Evolutionary conservation across 75 land plant genomes (phyloP), one percentile per base, ranked within the genome.

Genomic region (Sequoiadendron giganteum): DNA sequence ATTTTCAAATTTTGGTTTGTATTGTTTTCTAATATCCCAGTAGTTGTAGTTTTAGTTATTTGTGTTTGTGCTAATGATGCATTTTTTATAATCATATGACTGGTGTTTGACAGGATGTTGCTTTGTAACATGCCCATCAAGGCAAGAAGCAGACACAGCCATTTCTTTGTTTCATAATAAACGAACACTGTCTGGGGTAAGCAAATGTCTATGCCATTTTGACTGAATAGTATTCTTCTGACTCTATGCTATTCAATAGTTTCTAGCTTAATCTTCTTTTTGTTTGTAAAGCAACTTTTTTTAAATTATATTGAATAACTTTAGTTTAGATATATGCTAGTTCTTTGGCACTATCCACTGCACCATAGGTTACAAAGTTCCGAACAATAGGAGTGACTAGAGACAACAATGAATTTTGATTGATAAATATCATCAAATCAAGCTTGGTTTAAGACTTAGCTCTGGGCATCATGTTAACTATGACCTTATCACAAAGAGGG

Each of bases 111-210:
- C 84, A 94, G 96, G 96, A 18, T 94, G 96, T 86, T 95, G 96
- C 86, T 95, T 98, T 87, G 52, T 98, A 87, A 95, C 94, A 25
- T 98, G 98, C 89, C 93, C 97, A 88, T 91, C 96, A 84, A 96
- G 95, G 87, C 89, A 93, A 88, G 99, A 96, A 87, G 99, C 98
- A 19, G 99, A 98, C 89, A 98, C 96, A 90, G 99, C 97, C 72
- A 95, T 98, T 85, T 90, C 86, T 86, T 91, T 97, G 11, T 98
- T 94, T 87, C 97, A 98, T 87, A 96, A 98, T 89, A 96, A 98
- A 92, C 91, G 91, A 81, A 98, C 99, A 9, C 93, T 98, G 21
- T 97, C 98, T 78, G 97, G 99, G 88, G 99, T 98, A 88, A 88
- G 94, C 85, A 10, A n/a, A 10, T 47, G 83, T 83, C 34, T 76